Evolutionary conservation across 2,329 filamentous ascomycete genomes (phyloP).

Genomic region (Zymoseptoria ardabiliae): DNA sequence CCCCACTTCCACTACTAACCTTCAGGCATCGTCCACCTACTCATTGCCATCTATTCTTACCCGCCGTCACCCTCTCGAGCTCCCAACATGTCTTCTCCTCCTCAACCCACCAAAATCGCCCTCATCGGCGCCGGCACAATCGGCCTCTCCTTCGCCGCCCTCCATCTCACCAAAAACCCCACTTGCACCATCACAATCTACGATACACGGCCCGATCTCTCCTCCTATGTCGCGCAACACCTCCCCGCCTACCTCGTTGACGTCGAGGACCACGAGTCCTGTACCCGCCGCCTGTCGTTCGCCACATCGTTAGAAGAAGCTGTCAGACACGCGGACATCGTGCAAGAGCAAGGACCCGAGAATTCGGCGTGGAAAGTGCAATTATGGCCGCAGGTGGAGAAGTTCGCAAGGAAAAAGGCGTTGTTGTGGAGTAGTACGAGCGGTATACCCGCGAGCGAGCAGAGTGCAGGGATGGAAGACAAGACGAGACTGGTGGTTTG

Average conservation of each 20-base stretch:
- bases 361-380: conserved; percentile 44
- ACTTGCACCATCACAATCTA: conserved; percentile 40
- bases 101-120: conserved; percentile 26
- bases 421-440: conserved; percentile 53
- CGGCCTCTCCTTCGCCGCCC: conserved; percentile 49
- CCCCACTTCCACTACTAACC: neutral
- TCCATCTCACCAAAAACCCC: conserved; percentile 43
- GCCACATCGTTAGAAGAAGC: conserved; percentile 35
- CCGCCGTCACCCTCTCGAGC: neutral
- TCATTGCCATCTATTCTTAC: neutral
- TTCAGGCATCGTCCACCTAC: neutral
- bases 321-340: conserved; percentile 41
- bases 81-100: neutral
- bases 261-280: conserved; percentile 21
- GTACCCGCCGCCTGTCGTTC: conserved; percentile 30
- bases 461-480: conserved; percentile 38
- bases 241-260: conserved; percentile 39
- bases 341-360: conserved; percentile 56
- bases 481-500: conserved; percentile 46
- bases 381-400: conserved; percentile 47
- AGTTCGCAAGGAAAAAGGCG: conserved; percentile 36
- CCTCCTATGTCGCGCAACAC: conserved; percentile 36
- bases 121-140: conserved; percentile 45
- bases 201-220: conserved; percentile 44
- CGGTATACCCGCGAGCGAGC: conserved; percentile 49